Percentiles rank a stretch among this genome's conserved stretches.
Evolutionary conservation across 192 early-diverging fungal species (phyloP).

Genomic region (Mortierella antarctica): DNA sequence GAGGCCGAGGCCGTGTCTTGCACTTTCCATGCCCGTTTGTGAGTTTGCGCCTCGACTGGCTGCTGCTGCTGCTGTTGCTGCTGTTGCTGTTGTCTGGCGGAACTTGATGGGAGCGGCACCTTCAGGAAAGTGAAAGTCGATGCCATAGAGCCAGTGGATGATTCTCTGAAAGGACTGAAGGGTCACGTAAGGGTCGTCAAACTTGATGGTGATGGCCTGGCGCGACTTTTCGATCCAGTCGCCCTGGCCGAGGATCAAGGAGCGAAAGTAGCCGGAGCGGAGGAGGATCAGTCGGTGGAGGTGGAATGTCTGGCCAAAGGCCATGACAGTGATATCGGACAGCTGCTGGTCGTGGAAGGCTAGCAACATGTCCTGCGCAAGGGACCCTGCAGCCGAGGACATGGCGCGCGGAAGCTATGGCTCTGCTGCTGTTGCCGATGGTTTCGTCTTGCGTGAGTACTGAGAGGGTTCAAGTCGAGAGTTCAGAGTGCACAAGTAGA

Average conservation of each 20-base stretch:
- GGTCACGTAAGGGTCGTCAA: conserved; percentile 43
- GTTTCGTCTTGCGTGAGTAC: no score
- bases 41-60: background rate
- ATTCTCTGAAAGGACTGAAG: conserved; percentile 47
- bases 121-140: conserved; percentile 48
- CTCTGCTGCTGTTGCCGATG: no score
- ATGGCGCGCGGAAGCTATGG: background rate
- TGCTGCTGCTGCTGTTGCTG: background rate
- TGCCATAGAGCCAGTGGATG: conserved; percentile 53
- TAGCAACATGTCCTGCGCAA: conserved; percentile 51
- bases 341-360: conserved; percentile 49
- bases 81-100: background rate
- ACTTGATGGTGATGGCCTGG: conserved; percentile 33
- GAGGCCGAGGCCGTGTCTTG: conserved; percentile 27
- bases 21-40: conserved; percentile 1
- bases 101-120: conserved; percentile 30
- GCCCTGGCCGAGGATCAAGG: conserved; percentile 42
- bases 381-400: conserved; percentile 38
- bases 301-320: conserved; percentile 45
- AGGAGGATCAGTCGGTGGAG: conserved; percentile 49
- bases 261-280: conserved; percentile 47
- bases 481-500: no score
- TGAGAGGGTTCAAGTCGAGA: no score
- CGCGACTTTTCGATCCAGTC: conserved; percentile 52
- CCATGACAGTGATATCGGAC: conserved; percentile 47